phyloP scores from a whole-genome alignment of 2,329 filamentous ascomycete genomes.

The Claviceps paspali region DNA sequence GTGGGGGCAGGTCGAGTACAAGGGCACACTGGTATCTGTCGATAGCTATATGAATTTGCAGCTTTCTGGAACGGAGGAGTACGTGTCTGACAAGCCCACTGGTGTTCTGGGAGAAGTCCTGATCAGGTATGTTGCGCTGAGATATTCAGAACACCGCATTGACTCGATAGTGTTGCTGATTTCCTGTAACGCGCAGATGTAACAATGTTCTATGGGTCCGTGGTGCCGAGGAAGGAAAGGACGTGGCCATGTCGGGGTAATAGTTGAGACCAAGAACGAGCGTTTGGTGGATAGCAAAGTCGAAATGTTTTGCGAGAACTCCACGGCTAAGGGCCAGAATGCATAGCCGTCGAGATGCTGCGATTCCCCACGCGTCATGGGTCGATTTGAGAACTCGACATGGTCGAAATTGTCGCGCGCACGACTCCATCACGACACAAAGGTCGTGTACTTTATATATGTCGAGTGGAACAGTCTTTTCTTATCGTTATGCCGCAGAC shows the following conservation, averaged over 20 bases:
- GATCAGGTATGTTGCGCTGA: conserved; percentile 49
- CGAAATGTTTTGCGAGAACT: background rate
- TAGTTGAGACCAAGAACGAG: background rate
- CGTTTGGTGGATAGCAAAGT: background rate
- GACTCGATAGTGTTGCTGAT: too few relatives aligned
- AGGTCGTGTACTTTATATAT: background rate
- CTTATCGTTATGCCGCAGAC: background rate
- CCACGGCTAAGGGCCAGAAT: background rate
- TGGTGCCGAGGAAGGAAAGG: conserved; percentile 15
- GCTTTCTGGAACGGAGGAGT: conserved; percentile 81
- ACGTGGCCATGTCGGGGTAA: conserved; percentile 6
- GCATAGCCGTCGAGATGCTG: background rate
- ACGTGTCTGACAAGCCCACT: conserved; percentile 72
- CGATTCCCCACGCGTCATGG: background rate
- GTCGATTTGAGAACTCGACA: background rate
- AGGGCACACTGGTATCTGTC: conserved; percentile 78
- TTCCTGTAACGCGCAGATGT: conserved; percentile 38
- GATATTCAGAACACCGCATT: too few relatives aligned
- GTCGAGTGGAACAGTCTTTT: background rate
- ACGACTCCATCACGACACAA: background rate
- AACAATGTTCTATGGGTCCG: conserved; percentile 97
- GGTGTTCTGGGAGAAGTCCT: conserved; percentile 80
- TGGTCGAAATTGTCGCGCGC: background rate
- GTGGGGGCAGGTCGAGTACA: conserved; percentile 97
- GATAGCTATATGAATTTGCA: conserved; percentile 99